phyloP scores from a whole-genome alignment of 345 rosid genomes.

The Eucalyptus pauciflora region DNA sequence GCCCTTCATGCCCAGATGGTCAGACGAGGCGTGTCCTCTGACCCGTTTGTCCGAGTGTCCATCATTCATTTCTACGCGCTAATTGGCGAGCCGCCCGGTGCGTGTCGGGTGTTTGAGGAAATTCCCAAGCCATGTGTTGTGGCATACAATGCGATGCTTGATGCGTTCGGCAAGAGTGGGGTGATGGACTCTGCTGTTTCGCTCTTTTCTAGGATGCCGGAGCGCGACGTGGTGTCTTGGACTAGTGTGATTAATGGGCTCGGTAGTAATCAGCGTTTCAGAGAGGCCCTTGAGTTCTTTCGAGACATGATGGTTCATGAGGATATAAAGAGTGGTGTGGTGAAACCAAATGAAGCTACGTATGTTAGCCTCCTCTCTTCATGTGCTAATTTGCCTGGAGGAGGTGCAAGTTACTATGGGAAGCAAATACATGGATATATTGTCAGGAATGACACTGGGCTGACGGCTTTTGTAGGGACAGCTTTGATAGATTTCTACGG shows the following conservation, averaged over 20 bases:
- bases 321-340: not conserved
- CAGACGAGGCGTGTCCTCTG: constrained; percentile 32
- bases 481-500: constrained; percentile 63
- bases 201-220: constrained; percentile 33
- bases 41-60: constrained; percentile 49
- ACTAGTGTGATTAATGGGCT: constrained; percentile 62
- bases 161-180: constrained; percentile 50
- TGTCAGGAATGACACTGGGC: constrained; percentile 13
- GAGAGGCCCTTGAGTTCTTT: constrained; percentile 28
- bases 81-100: constrained; percentile 8
- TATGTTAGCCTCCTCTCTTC: constrained; percentile 45
- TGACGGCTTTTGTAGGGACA: constrained; percentile 34
- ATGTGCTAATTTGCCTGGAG: constrained; percentile 40
- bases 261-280: constrained; percentile 19
- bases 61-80: constrained; percentile 28
- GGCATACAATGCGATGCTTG: constrained; percentile 48
- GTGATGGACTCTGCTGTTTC: constrained; percentile 37
- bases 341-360: constrained; percentile 62
- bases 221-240: constrained; percentile 63
- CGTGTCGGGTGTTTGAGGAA: constrained; percentile 46
- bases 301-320: constrained; percentile 26
- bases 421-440: constrained; percentile 57
- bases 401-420: constrained; percentile 28
- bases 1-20: constrained; percentile 45
- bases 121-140: constrained; percentile 30